A percentile compares a stretch with the other conserved stretches of the same genome.
These are phyloP conservation scores for Tricholoma hemisulphureum DNA, from an alignment of 768 basidiomycete genomes.

Conservation along the genomic window DNA sequence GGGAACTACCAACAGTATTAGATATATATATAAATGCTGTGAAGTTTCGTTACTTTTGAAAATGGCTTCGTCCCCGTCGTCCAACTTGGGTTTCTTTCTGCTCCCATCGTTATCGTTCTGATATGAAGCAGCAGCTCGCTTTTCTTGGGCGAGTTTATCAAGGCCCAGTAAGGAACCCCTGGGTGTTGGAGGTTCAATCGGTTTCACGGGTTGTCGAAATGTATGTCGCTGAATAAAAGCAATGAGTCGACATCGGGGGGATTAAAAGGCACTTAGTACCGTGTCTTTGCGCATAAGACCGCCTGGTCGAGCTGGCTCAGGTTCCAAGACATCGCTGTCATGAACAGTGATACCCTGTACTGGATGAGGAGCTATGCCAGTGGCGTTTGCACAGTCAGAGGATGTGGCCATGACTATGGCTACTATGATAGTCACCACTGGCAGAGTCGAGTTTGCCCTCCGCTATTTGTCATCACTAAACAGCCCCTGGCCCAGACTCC, in stretches of 20 bases:
- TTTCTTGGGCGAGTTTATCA: conserved; percentile 86
- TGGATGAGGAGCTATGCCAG: conserved; percentile 53
- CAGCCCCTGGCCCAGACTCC: too few species aligned
- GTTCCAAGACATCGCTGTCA: conserved; percentile 80
- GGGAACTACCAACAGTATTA: conserved; percentile 61
- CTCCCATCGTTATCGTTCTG: conserved; percentile 45
- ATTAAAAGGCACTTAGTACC: conserved; percentile 35
- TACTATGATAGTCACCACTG: too few species aligned
- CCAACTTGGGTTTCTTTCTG: conserved; percentile 65
- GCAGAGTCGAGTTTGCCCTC: too few species aligned
- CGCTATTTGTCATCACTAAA: too few species aligned
- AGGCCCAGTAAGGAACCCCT: conserved; percentile 81
- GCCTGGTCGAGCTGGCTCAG: conserved; percentile 73
- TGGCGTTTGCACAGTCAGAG: too few species aligned
- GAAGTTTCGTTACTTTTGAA: conserved; percentile 77
- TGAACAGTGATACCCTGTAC: conserved; percentile 76
- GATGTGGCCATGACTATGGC: too few species aligned
- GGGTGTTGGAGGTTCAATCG: conserved; percentile 74
- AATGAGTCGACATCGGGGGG: not conserved
- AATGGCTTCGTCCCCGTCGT: conserved; percentile 62
- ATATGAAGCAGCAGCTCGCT: conserved; percentile 58
- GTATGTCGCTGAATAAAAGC: conserved; percentile 59
- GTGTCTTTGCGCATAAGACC: conserved; percentile 71
- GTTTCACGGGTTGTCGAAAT: conserved; percentile 73
- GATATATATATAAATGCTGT: not conserved